Evolutionary conservation across 2,329 filamentous ascomycete species (phyloP), one percentile per base, ranked within the genome.

Genomic region (Cladosporium colombiae): DNA sequence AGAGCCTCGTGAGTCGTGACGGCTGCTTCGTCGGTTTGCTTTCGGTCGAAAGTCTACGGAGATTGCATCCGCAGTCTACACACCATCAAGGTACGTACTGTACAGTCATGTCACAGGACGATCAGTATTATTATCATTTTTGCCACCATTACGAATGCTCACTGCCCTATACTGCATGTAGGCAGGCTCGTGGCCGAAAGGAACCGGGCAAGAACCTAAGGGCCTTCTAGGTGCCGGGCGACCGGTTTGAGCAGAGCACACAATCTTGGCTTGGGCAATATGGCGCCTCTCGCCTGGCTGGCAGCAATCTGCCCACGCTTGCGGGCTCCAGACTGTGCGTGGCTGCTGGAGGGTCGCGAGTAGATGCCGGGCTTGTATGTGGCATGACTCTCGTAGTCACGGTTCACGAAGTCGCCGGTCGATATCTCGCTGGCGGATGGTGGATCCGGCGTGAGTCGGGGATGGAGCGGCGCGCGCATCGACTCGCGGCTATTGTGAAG

Each of bases 401-500:
- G 37, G 56, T 23, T 46, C 33, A 59, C 10, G 14, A 59, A n/a
- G 37, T 59, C 46, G 61, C 49, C 60, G 40, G 58, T 62, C 27
- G 29, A 18, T 49, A 50, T 23, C 59, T 33, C 37, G 31, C 44
- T 31, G 60, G 55, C 35, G 50, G 61, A 37, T 46, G 61, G 50
- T 40, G 50, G 50, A 46, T 53, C 37, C 33, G 31, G 18, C 23
- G 60, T 49, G 61, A 63, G 61, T 53, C 61, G 61, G 61, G 61
- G 31, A 46, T 46, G 49, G 50, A 40, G 61, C 61, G 61, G 61
- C 61, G 61, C 61, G 61, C 31, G 50, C 61, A 55, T 49, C 46
- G 60, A 27, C 23, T 63, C 61, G 50, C 61, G 50, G 61, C 50
- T 63, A 56, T 33, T 13, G 21, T 21, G 33, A 35, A 63, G 50